phyloP scores from a whole-genome alignment of 2,329 filamentous ascomycete species.

The Xylogone sp. region DNA sequence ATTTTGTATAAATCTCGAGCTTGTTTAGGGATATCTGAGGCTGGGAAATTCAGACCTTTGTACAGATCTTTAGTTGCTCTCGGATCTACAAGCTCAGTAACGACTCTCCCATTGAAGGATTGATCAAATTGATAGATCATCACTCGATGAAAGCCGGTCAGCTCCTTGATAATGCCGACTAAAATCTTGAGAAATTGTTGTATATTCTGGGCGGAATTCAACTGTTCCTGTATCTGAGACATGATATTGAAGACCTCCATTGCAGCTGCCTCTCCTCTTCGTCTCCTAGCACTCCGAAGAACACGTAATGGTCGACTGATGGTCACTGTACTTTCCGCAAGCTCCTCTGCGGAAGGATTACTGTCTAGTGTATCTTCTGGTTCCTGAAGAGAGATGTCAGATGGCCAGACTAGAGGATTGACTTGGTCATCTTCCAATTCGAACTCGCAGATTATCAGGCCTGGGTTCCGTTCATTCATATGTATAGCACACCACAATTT shows the following conservation, averaged over 20 bases:
- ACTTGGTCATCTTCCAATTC: constrained; percentile 75
- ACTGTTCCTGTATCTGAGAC: constrained; percentile 85
- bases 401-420: constrained; percentile 62
- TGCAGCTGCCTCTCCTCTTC: constrained; percentile 72
- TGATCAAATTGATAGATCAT: constrained; percentile 83
- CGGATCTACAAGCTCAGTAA: constrained; percentile 82
- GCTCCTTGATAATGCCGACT: constrained; percentile 81
- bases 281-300: constrained; percentile 68
- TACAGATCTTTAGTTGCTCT: constrained; percentile 77
- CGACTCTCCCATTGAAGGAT: constrained; percentile 78
- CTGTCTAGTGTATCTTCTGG: constrained; percentile 73
- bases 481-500: constrained; percentile 91
- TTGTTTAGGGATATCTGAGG: constrained; percentile 81
- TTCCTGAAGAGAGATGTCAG: constrained; percentile 55
- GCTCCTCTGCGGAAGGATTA: constrained; percentile 70
- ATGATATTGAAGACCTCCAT: constrained; percentile 93
- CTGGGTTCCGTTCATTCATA: constrained; percentile 61
- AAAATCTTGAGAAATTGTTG: constrained; percentile 75
- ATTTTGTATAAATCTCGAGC: constrained; percentile 85
- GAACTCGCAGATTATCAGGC: constrained; percentile 82
- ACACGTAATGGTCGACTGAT: constrained; percentile 75
- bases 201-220: constrained; percentile 67
- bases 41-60: constrained; percentile 84
- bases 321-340: constrained; percentile 70
- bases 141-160: constrained; percentile 87